Evolutionary conservation across 140 eudicot species (phyloP).

Genomic region (Oenanthe javanica): DNA sequence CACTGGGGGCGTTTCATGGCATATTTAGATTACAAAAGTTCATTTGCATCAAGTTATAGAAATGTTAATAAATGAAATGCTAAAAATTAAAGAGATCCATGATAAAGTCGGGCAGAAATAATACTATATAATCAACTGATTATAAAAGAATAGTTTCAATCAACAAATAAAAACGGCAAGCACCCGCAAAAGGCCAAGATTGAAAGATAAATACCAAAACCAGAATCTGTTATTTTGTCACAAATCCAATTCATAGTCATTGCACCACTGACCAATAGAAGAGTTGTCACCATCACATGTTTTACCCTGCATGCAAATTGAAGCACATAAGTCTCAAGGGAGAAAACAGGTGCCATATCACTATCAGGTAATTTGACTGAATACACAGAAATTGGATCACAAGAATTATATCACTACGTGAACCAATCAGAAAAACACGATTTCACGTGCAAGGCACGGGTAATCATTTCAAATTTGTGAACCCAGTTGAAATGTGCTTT

Average conservation of each 20-base stretch:
- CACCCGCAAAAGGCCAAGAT: neutral
- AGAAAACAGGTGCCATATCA: neutral
- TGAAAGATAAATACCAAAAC: slow-evolving; percentile 59
- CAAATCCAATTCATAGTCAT: slow-evolving; percentile 93
- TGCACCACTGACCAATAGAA: slow-evolving; percentile 81
- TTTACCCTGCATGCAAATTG: slow-evolving; percentile 41
- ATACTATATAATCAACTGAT: neutral
- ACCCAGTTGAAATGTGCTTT: neutral
- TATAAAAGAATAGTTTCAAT: neutral
- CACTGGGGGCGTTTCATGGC: neutral
- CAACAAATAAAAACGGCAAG: neutral
- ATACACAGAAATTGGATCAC: neutral
- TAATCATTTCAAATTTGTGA: neutral
- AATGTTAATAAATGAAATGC: neutral
- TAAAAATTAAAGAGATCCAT: neutral
- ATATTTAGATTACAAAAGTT: neutral
- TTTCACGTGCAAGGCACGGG: neutral
- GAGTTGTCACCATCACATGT: slow-evolving; percentile 77
- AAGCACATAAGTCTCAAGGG: slow-evolving; percentile 7
- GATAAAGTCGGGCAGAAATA: neutral
- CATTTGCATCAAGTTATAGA: neutral
- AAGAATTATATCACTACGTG: neutral
- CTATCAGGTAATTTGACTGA: neutral
- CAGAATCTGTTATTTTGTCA: slow-evolving; percentile 83
- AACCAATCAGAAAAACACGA: neutral